Base-by-base conservation (phyloP, 495 filamentous ascomycete genomes). In the Lineolata rhizophorae region DNA sequence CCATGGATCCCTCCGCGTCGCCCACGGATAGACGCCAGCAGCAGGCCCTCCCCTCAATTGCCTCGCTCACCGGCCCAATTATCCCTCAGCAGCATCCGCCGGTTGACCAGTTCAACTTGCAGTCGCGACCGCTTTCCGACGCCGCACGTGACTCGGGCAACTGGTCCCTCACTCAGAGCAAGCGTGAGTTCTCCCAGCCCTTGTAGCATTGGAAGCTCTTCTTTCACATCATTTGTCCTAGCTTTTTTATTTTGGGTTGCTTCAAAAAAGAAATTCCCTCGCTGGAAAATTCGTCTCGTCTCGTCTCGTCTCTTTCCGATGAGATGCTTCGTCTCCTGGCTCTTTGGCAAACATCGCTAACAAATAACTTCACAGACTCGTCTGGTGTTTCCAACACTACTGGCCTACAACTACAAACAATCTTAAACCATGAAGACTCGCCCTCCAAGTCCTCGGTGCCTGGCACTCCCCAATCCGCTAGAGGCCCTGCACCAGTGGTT, bases 381-480 rank as follows among this genome's bases (percentile, higher is more conserved):
- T 52, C 53, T 9, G 39, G 35, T n/a, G 48, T 51, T 13, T 50
- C 47, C 20, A 51, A 47, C 29, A 43, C 35, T 15, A 42, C 36
- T 31, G 50, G 48, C 12, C 35, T 56, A 5, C 50, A 56, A 27
- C 40, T 56, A 20, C 49, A 51, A 31, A 54, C 50, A 2, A 45
- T 56, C 11, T 41, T 56, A 22, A 56, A 56, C 30, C 43, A 49
- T 11, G 53, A 54, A 27, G 51, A 56, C 31, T 52, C 51, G 12
- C 51, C 51, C 4, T 39, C 42, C 8, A 44, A 47, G 2, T 36
- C 40, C 27, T 51, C 51, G 3, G 41, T 51, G 0, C 53, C 53
- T 5, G 47, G 44, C 17, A 53, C 53, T 13, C 53, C 51, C 5
- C 42, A 43, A 5, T 54, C 51, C 3, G 49, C 47, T 0, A 45